Percentiles rank a stretch among this genome's conserved stretches.
These are phyloP conservation scores for Diplosphaera chodatii DNA, from an alignment of 139 green algal genomes.

Conservation along the genomic window DNA sequence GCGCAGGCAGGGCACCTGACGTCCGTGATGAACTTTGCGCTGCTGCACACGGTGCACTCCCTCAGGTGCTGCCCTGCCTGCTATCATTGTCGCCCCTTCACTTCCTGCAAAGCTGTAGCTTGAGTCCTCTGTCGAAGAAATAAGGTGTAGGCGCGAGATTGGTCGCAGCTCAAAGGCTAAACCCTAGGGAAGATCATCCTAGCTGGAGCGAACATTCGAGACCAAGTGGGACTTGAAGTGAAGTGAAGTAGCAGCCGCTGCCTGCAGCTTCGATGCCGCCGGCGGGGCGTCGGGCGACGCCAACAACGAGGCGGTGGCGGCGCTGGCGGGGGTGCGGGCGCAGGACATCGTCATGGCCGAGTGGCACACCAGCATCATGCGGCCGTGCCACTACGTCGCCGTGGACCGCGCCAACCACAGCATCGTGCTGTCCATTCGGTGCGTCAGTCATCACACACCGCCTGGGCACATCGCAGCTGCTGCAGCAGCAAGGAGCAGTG, in stretches of 20 bases:
- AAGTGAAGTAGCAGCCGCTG: too few relatives aligned
- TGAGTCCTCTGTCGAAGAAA: too few relatives aligned
- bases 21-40: conserved; percentile 31
- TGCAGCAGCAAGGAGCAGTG: too few relatives aligned
- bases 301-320: conserved; percentile 44
- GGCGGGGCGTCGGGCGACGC: conserved; percentile 44
- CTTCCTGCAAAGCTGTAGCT: too few relatives aligned
- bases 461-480: too few relatives aligned
- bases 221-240: too few relatives aligned
- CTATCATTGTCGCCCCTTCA: too few relatives aligned
- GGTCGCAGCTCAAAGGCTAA: too few relatives aligned
- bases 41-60: conserved; percentile 35
- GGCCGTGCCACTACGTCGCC: conserved; percentile 51
- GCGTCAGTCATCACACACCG: too few relatives aligned
- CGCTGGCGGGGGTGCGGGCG: conserved; percentile 28
- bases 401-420: conserved; percentile 31
- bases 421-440: conserved; percentile 46
- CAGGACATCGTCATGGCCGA: conserved; percentile 30
- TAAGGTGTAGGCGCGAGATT: too few relatives aligned
- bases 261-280: conserved; percentile 34
- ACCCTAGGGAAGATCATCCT: too few relatives aligned
- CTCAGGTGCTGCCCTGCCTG: not conserved
- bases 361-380: conserved; percentile 33
- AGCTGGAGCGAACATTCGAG: too few relatives aligned
- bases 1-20: conserved; percentile 34